These are phyloP conservation scores for Penicillium sp. DNA, from an alignment of 2,329 filamentous ascomycete species.

Conservation along the genomic window DNA sequence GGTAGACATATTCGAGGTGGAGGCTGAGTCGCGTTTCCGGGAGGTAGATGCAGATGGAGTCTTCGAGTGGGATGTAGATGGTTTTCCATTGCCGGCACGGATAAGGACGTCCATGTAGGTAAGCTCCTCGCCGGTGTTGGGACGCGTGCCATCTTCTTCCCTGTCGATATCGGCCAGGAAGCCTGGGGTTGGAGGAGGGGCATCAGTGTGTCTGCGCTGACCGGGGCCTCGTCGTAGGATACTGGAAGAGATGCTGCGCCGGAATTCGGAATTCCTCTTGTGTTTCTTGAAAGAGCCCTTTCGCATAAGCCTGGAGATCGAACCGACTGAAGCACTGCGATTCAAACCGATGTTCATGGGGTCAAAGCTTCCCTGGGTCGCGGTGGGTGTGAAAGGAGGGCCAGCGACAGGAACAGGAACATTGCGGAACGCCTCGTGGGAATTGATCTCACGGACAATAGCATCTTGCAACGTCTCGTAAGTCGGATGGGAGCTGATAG, in stretches of 20 bases:
- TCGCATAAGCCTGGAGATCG: constrained; percentile 31
- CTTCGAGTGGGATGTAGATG: constrained; percentile 2
- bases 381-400: constrained; percentile 34
- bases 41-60: background rate
- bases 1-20: constrained; percentile 5
- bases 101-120: constrained; percentile 32
- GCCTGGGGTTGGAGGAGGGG: constrained; percentile 34
- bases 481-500: constrained; percentile 33
- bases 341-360: constrained; percentile 15
- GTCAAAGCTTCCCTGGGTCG: constrained; percentile 26
- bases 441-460: constrained; percentile 46
- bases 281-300: constrained; percentile 33
- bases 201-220: constrained; percentile 42
- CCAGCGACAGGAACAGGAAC: constrained; percentile 33
- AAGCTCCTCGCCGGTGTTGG: constrained; percentile 17
- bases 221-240: constrained; percentile 18
- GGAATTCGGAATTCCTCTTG: constrained; percentile 25
- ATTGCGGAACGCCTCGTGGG: constrained; percentile 42
- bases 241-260: constrained; percentile 31
- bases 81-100: constrained; percentile 20
- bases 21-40: constrained; percentile 15
- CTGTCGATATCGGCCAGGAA: constrained; percentile 26
- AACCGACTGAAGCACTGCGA: constrained; percentile 28
- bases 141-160: constrained; percentile 1
- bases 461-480: constrained; percentile 44